Evolutionary conservation across 2,329 filamentous ascomycete genomes (phyloP).

Genomic region (Pseudocercospora musae): DNA sequence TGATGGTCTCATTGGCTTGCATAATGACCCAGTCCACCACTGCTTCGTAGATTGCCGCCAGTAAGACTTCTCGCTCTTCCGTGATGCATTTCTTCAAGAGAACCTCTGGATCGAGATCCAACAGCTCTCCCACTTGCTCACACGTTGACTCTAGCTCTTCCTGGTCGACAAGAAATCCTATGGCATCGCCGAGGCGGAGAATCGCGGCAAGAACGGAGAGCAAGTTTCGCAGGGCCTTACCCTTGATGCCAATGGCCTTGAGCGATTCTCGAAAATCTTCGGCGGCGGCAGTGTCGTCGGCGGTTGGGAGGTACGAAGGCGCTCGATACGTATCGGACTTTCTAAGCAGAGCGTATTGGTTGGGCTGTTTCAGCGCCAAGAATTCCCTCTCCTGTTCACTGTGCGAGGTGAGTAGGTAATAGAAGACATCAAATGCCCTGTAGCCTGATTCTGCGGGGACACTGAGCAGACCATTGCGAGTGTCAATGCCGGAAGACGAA

Average conservation of each 20-base stretch:
- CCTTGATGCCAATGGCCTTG: slow-evolving; percentile 92
- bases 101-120: slow-evolving; percentile 83
- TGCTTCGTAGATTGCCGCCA: slow-evolving; percentile 86
- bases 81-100: slow-evolving; percentile 76
- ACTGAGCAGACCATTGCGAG: slow-evolving; percentile 71
- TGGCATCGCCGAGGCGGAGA: slow-evolving; percentile 85
- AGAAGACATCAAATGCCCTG: slow-evolving; percentile 95
- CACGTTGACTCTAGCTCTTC: slow-evolving; percentile 82
- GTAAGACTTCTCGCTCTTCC: slow-evolving; percentile 76
- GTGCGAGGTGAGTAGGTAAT: slow-evolving; percentile 87
- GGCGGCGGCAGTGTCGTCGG: slow-evolving; percentile 85
- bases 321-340: slow-evolving; percentile 82
- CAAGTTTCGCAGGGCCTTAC: slow-evolving; percentile 73
- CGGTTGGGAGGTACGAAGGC: slow-evolving; percentile 84
- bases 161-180: slow-evolving; percentile 79
- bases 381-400: slow-evolving; percentile 83
- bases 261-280: slow-evolving; percentile 87
- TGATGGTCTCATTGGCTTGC: slow-evolving; percentile 84
- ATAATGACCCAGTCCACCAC: slow-evolving; percentile 91
- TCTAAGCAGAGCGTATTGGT: slow-evolving; percentile 73
- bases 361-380: slow-evolving; percentile 72
- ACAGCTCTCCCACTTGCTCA: slow-evolving; percentile 81
- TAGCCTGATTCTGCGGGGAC: slow-evolving; percentile 77
- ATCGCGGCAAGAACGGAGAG: slow-evolving; percentile 83
- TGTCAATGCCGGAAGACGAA: slow-evolving; percentile 85